phyloP scores from a whole-genome alignment of 225 moss, liverwort and hornwort species.

The Bryum argenteum region DNA sequence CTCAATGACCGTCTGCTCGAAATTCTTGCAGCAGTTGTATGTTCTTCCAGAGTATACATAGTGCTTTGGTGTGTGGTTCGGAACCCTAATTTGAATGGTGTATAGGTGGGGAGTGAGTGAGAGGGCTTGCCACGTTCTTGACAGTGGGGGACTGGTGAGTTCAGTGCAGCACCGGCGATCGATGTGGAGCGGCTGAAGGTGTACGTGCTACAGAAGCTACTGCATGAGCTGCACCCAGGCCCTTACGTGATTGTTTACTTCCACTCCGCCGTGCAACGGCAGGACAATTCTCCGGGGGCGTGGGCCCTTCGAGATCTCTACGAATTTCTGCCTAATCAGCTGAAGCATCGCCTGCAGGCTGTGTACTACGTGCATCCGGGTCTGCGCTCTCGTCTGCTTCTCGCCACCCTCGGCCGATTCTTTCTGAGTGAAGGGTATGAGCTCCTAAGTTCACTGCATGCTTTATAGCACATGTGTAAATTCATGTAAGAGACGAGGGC shows the following conservation, averaged over 20 bases:
- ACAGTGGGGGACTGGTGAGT: conserved; percentile 9
- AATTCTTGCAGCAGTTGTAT: background rate
- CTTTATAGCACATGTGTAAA: too few relatives aligned
- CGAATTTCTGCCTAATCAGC: conserved; percentile 62
- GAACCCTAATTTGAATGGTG: background rate
- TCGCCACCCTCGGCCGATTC: conserved; percentile 75
- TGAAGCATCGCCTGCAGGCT: conserved; percentile 68
- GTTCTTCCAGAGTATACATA: background rate
- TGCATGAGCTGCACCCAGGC: conserved; percentile 55
- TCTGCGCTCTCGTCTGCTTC: conserved; percentile 66
- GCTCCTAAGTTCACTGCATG: background rate
- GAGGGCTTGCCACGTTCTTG: background rate
- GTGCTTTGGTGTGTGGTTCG: background rate
- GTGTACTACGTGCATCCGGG: conserved; percentile 87
- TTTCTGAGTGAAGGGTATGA: conserved; percentile 83
- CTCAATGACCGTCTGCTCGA: background rate
- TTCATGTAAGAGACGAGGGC: too few relatives aligned
- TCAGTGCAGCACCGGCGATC: conserved; percentile 70
- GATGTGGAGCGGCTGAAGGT: conserved; percentile 65
- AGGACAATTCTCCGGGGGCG: conserved; percentile 78
- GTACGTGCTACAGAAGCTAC: conserved; percentile 62
- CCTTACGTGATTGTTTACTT: conserved; percentile 74
- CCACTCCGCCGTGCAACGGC: conserved; percentile 72
- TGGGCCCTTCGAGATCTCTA: conserved; percentile 73
- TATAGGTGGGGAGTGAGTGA: background rate